Conservation (phyloP, 1,139 yeast genomes). For the Suhomyces chickasaworum region DNA sequence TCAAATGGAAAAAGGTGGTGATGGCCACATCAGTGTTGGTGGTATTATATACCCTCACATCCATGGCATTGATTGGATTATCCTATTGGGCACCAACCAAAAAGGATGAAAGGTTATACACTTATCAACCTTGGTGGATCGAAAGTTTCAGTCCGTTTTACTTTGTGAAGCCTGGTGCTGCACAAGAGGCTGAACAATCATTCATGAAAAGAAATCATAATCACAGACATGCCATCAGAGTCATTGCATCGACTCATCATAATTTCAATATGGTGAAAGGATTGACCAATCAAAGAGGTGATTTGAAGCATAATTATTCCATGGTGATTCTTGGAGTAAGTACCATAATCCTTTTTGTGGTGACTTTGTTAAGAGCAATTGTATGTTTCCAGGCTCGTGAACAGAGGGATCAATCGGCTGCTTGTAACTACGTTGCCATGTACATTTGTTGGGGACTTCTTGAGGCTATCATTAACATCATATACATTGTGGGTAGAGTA, state of each 20-base stretch:
- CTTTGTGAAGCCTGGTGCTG: slow-evolving; percentile 53
- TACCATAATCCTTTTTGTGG: slow-evolving; percentile 55
- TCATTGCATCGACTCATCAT: slow-evolving; percentile 50
- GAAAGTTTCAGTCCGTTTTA: slow-evolving; percentile 59
- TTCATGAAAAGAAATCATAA: slow-evolving; percentile 53
- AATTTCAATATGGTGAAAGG: slow-evolving; percentile 48
- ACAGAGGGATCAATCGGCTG: slow-evolving; percentile 9
- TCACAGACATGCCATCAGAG: slow-evolving; percentile 54
- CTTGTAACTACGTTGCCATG: slow-evolving; percentile 54
- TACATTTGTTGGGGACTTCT: slow-evolving; percentile 68
- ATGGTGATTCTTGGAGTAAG: slow-evolving; percentile 51
- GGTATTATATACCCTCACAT: slow-evolving; percentile 58
- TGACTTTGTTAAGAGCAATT: slow-evolving; percentile 60
- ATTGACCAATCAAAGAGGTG: slow-evolving; percentile 46
- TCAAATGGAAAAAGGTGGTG: slow-evolving; percentile 57
- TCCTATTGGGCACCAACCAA: slow-evolving; percentile 62
- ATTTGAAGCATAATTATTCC: slow-evolving; percentile 51
- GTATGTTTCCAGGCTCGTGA: slow-evolving; percentile 45
- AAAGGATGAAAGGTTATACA: slow-evolving; percentile 54
- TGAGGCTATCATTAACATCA: slow-evolving; percentile 56
- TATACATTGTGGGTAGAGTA: slow-evolving; percentile 63
- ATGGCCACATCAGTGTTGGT: slow-evolving; percentile 60
- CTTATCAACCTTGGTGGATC: slow-evolving; percentile 83
- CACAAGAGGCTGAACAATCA: slow-evolving; percentile 50
- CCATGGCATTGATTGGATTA: slow-evolving; percentile 49